These are phyloP conservation scores for Saccharomyces hybrid DNA, from an alignment of 1,139 yeast species.

Conservation along the genomic window DNA sequence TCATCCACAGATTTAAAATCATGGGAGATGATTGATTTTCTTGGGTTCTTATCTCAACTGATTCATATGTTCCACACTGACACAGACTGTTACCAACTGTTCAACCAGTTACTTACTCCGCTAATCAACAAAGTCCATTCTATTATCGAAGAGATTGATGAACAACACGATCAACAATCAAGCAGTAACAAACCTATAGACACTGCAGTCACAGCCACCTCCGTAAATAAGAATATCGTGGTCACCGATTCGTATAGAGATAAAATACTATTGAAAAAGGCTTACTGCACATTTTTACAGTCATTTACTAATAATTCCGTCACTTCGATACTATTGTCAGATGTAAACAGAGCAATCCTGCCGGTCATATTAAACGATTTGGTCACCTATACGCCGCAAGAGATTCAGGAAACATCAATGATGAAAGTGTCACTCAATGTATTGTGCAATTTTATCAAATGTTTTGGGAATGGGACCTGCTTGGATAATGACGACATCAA, in stretches of 20 bases:
- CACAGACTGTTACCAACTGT: conserved; percentile 61
- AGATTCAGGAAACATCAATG: conserved; percentile 42
- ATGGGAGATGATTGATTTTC: conserved; percentile 69
- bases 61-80: conserved; percentile 68
- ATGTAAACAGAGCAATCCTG: conserved; percentile 54
- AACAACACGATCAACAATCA: conserved; percentile 35
- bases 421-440: conserved; percentile 68
- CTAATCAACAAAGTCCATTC: conserved; percentile 58
- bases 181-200: conserved; percentile 17
- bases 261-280: conserved; percentile 53
- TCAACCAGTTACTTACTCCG: conserved; percentile 68
- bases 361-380: conserved; percentile 59
- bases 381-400: conserved; percentile 61
- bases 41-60: conserved; percentile 82
- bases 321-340: conserved; percentile 67
- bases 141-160: conserved; percentile 34
- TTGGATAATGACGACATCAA: conserved; percentile 46
- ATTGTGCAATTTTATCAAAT: conserved; percentile 55
- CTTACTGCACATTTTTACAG: conserved; percentile 62
- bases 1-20: conserved; percentile 50
- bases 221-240: conserved; percentile 32
- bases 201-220: conserved; percentile 6
- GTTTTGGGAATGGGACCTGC: conserved; percentile 64
- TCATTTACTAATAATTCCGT: conserved; percentile 69
- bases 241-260: conserved; percentile 50